Percentiles rank a stretch among this genome's conserved stretches.
These are phyloP conservation scores for Phyllosticta paracitricarpa DNA, from an alignment of 2,329 filamentous ascomycete species.

Conservation along the genomic window DNA sequence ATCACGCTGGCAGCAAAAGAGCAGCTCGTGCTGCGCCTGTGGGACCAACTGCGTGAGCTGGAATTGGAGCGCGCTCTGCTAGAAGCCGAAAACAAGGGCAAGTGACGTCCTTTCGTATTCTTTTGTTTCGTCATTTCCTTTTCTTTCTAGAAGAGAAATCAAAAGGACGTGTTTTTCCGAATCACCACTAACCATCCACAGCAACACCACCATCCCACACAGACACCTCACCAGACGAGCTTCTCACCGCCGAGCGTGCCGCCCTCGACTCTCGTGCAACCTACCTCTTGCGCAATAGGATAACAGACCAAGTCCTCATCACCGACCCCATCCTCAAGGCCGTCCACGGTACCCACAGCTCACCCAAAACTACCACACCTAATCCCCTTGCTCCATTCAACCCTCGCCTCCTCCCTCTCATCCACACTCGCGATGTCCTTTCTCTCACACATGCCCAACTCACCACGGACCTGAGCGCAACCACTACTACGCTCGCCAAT, in stretches of 20 bases:
- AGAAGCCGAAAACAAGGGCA: constrained; percentile 28
- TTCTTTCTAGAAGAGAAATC: not conserved
- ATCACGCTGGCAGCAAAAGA: constrained; percentile 58
- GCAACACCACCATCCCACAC: not conserved
- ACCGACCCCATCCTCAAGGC: constrained; percentile 69
- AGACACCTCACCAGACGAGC: constrained; percentile 30
- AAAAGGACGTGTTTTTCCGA: not conserved
- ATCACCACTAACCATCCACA: not conserved
- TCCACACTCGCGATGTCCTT: constrained; percentile 58
- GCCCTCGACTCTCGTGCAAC: constrained; percentile 60
- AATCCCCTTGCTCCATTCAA: constrained; percentile 4
- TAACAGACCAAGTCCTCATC: constrained; percentile 58
- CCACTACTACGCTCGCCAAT: constrained; percentile 44
- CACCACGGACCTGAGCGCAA: constrained; percentile 41
- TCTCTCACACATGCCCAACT: constrained; percentile 54
- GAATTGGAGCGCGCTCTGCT: constrained; percentile 63
- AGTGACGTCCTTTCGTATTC: not conserved
- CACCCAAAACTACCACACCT: constrained; percentile 15
- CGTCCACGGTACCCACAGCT: constrained; percentile 45
- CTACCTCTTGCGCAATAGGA: constrained; percentile 59
- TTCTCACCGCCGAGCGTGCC: constrained; percentile 49
- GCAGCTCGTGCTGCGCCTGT: constrained; percentile 54
- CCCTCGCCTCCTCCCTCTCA: constrained; percentile 57
- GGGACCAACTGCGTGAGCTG: constrained; percentile 61
- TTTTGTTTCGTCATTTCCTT: not conserved